Evolutionary conservation across 1,284 basidiomycete species (phyloP).

Genomic region (Trichosporon ovoides): DNA sequence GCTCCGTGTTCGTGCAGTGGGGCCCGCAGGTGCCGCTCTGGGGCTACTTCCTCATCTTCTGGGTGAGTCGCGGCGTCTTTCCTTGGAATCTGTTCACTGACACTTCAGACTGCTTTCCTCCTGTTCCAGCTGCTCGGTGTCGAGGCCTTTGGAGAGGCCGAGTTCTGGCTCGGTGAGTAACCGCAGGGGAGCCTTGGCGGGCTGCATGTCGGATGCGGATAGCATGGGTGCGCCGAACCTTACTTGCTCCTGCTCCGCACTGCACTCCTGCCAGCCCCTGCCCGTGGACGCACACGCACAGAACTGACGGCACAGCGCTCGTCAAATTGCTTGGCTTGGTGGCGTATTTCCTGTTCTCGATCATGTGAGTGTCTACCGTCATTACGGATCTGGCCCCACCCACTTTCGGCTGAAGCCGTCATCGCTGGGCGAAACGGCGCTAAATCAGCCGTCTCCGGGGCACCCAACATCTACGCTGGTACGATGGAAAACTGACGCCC

Average conservation of each 20-base stretch:
- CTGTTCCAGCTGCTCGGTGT: conserved; percentile 30
- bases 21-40: conserved; percentile 20
- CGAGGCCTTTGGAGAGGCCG: conserved; percentile 26
- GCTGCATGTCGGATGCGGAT: no score
- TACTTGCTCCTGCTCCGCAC: neutral
- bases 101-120: conserved; percentile 27
- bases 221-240: neutral
- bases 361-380: conserved; percentile 55
- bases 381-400: neutral
- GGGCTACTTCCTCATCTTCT: conserved; percentile 27
- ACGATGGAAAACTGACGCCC: neutral
- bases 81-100: conserved; percentile 23
- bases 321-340: conserved; percentile 26
- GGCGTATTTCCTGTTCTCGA: conserved; percentile 55
- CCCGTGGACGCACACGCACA: neutral
- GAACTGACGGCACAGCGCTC: conserved; percentile 9
- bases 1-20: conserved; percentile 20
- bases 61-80: conserved; percentile 22
- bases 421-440: neutral
- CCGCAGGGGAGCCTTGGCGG: neutral
- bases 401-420: neutral
- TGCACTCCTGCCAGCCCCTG: neutral
- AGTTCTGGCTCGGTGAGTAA: conserved; percentile 20
- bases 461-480: conserved; percentile 47
- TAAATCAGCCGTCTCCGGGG: conserved; percentile 54